These are phyloP conservation scores for Ophiorrhiza pumila DNA, from an alignment of 257 asterid species.

Conservation along the genomic window DNA sequence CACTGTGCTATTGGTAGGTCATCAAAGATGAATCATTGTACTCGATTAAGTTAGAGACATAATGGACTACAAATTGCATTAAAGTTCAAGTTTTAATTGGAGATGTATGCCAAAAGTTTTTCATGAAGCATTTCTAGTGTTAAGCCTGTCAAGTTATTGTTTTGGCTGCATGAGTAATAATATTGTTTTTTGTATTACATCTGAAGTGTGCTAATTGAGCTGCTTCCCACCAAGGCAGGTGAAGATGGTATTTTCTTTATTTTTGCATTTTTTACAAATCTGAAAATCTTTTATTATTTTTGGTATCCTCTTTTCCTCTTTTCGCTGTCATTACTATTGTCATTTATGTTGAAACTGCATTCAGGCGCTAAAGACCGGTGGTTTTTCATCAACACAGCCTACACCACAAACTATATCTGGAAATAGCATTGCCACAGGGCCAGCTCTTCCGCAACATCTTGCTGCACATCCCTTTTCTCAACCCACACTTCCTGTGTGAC, in stretches of 20 bases:
- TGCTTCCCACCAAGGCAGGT: background rate
- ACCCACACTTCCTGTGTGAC: slow-evolving; percentile 58
- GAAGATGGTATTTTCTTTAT: background rate
- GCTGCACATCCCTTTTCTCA: slow-evolving; percentile 73
- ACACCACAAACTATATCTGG: slow-evolving; percentile 51
- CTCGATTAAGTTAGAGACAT: background rate
- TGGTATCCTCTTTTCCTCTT: background rate
- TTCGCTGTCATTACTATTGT: slow-evolving; percentile 4
- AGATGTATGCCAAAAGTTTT: too few species aligned
- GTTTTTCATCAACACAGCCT: slow-evolving; percentile 53
- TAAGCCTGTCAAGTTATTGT: background rate
- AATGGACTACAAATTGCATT: background rate
- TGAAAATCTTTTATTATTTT: background rate
- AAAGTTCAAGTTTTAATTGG: background rate
- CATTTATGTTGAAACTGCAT: slow-evolving; percentile 14
- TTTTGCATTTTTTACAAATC: background rate
- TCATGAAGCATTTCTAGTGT: background rate
- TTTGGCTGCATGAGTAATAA: background rate
- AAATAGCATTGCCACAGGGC: slow-evolving; percentile 55
- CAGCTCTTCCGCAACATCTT: slow-evolving; percentile 68
- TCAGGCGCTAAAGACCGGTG: slow-evolving; percentile 61
- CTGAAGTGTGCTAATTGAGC: background rate
- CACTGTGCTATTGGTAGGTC: background rate
- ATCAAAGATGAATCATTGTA: background rate
- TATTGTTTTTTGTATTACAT: background rate